Percentiles rank a stretch among this genome's conserved stretches.
These are phyloP conservation scores for Aspergillus spinulosporus DNA, from an alignment of 2,329 filamentous ascomycete genomes.

Conservation along the genomic window DNA sequence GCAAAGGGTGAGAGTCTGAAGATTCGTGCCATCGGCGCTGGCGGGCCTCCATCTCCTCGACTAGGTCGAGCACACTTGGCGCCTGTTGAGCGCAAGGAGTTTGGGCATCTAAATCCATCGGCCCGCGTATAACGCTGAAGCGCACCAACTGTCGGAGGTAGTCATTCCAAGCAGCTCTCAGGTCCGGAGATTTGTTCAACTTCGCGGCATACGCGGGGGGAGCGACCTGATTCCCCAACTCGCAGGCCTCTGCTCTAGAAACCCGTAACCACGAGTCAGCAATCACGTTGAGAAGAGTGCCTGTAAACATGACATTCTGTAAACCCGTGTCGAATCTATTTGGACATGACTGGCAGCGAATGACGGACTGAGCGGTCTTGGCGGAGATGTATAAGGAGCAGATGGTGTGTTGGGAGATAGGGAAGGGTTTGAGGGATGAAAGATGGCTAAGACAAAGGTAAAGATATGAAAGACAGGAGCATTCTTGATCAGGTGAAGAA, in stretches of 20 bases:
- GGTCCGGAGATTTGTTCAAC: slow-evolving; percentile 28
- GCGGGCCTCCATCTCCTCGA: slow-evolving; percentile 44
- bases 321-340: slow-evolving; percentile 43
- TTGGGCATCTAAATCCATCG: slow-evolving; percentile 24
- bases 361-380: slow-evolving; percentile 42
- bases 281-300: slow-evolving; percentile 45
- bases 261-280: slow-evolving; percentile 48
- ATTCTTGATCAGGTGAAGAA: slow-evolving; percentile 29
- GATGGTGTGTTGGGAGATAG: slow-evolving; percentile 44
- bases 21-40: slow-evolving; percentile 45
- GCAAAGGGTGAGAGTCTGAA: slow-evolving; percentile 22
- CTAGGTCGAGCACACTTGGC: slow-evolving; percentile 40
- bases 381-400: slow-evolving; percentile 45
- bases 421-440: slow-evolving; percentile 44
- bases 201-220: slow-evolving; percentile 32
- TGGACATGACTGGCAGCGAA: slow-evolving; percentile 46
- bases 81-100: slow-evolving; percentile 32
- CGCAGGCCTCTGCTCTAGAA: slow-evolving; percentile 36
- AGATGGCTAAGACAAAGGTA: slow-evolving; percentile 48
- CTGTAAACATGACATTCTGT: slow-evolving; percentile 51
- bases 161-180: slow-evolving; percentile 34
- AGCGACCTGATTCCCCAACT: slow-evolving; percentile 39
- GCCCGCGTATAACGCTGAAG: slow-evolving; percentile 37
- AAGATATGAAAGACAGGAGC: slow-evolving; percentile 44
- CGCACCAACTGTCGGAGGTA: slow-evolving; percentile 43